phyloP scores from a whole-genome alignment of 208 protist genomes.

The Crithidia bombi region DNA sequence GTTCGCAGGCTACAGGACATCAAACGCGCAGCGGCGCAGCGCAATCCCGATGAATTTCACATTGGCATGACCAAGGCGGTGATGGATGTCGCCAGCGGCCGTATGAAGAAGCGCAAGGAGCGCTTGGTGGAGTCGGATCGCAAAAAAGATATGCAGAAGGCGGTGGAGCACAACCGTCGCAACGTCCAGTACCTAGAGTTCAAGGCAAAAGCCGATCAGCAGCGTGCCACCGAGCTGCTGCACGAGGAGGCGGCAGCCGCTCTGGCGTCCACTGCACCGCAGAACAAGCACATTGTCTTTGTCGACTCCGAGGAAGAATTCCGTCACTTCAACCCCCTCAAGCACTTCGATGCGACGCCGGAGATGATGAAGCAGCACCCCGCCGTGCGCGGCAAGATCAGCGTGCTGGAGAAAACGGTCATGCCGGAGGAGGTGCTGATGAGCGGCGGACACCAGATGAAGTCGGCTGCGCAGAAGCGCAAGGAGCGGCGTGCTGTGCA shows the following conservation, averaged over 20 bases:
- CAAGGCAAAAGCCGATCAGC: slow-evolving; percentile 70
- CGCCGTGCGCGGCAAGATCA: slow-evolving; percentile 69
- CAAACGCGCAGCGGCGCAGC: slow-evolving; percentile 84
- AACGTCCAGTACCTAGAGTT: slow-evolving; percentile 89
- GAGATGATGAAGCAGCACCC: slow-evolving; percentile 90
- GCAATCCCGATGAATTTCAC: slow-evolving; percentile 95
- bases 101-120: slow-evolving; percentile 66
- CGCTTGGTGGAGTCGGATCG: slow-evolving; percentile 49
- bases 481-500: slow-evolving; percentile 78
- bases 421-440: slow-evolving; percentile 85
- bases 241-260: slow-evolving; percentile 72
- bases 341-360: slow-evolving; percentile 82
- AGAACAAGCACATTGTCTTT: slow-evolving; percentile 89
- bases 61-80: slow-evolving; percentile 93
- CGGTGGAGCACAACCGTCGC: slow-evolving; percentile 64
- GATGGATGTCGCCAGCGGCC: slow-evolving; percentile 84
- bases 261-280: slow-evolving; percentile 62
- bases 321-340: slow-evolving; percentile 67
- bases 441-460: slow-evolving; percentile 57
- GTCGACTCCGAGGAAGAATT: slow-evolving; percentile 86
- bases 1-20: slow-evolving; percentile 75
- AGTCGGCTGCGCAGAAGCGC: slow-evolving; percentile 72
- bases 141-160: slow-evolving; percentile 61
- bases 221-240: slow-evolving; percentile 74
- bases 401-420: slow-evolving; percentile 79